Percentiles rank a stretch among this genome's conserved stretches.
Evolutionary conservation across 768 basidiomycete genomes (phyloP).

Genomic region (Termitomyces sp.): DNA sequence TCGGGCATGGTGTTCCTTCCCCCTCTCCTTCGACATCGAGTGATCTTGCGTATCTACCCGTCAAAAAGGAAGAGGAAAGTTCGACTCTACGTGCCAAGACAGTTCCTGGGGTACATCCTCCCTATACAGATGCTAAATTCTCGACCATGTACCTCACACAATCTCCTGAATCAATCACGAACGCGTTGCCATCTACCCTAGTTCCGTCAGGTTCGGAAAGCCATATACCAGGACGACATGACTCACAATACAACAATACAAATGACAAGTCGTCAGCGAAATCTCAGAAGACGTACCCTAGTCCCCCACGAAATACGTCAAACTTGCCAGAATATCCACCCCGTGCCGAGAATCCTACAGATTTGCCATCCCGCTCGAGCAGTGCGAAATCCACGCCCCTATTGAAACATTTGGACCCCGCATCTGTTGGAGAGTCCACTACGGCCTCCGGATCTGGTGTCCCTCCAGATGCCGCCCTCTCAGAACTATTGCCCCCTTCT

Average conservation of each 20-base stretch:
- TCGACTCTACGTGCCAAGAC: neutral
- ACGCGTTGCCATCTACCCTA: too few relatives aligned
- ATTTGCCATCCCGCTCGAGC: neutral
- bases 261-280: neutral
- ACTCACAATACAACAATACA: neutral
- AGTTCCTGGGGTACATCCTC: neutral
- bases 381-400: neutral
- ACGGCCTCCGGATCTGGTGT: neutral
- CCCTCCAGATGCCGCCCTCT: neutral
- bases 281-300: neutral
- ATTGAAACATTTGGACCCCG: neutral
- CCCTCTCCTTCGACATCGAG: neutral
- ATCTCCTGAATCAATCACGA: neutral
- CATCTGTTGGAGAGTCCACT: neutral
- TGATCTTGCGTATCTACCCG: neutral
- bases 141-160: neutral
- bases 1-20: neutral
- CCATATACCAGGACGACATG: neutral
- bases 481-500: constrained; percentile 1
- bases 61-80: neutral
- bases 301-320: neutral
- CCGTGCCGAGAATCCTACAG: neutral
- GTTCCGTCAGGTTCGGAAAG: neutral
- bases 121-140: neutral
- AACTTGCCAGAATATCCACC: neutral